Percentiles rank a stretch among this genome's conserved stretches.
phyloP scores from a whole-genome alignment of 768 basidiomycete species.

The Antrodiella citrinella region DNA sequence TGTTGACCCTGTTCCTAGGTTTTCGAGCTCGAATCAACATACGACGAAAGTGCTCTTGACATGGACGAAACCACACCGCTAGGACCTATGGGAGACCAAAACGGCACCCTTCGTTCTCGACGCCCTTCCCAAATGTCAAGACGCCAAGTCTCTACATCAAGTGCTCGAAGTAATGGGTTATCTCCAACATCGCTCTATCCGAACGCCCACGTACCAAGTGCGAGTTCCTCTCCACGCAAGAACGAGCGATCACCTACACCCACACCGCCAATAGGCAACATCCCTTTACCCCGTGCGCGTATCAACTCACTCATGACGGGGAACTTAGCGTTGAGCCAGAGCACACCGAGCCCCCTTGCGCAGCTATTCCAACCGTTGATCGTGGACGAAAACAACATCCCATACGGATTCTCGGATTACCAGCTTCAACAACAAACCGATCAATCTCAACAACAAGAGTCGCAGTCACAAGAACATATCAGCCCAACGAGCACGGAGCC shows the following conservation, averaged over 20 bases:
- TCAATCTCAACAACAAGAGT: not conserved
- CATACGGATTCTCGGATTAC: not conserved
- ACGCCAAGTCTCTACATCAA: slow-evolving; percentile 3
- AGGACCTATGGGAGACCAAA: slow-evolving; percentile 9
- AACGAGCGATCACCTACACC: slow-evolving; percentile 5
- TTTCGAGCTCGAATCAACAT: slow-evolving; percentile 71
- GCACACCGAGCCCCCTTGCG: slow-evolving; percentile 55
- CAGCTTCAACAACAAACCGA: not conserved
- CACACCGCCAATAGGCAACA: slow-evolving; percentile 10
- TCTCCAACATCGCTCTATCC: not conserved
- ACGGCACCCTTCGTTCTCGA: slow-evolving; percentile 19
- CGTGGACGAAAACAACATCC: slow-evolving; percentile 35
- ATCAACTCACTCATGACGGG: slow-evolving; percentile 36
- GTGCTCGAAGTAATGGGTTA: not conserved
- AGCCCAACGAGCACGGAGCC: slow-evolving; percentile 13
- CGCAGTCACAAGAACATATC: slow-evolving; percentile 5
- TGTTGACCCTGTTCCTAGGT: too few species aligned
- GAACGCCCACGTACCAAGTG: not conserved
- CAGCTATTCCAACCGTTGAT: slow-evolving; percentile 66
- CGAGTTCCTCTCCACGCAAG: slow-evolving; percentile 4
- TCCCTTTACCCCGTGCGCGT: slow-evolving; percentile 27
- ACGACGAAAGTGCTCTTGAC: slow-evolving; percentile 46
- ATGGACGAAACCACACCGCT: slow-evolving; percentile 28
- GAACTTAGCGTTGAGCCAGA: slow-evolving; percentile 29
- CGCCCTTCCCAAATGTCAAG: slow-evolving; percentile 23